phyloP scores from a whole-genome alignment of 163 green algal genomes.

The Scenedesmus sp. region DNA sequence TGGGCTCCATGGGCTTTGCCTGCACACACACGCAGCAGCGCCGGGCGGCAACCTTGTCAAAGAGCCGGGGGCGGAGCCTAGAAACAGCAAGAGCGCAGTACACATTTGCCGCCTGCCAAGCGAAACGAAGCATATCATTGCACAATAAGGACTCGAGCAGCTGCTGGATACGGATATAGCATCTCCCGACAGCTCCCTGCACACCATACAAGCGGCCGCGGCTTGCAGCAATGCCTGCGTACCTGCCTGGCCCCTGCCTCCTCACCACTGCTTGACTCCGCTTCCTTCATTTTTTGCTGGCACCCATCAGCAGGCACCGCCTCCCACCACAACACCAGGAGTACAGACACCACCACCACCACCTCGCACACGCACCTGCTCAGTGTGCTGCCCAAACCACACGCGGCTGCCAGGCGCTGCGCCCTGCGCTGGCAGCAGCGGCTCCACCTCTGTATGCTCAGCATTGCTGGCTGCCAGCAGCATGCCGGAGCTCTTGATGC shows the following conservation, averaged over 20 bases:
- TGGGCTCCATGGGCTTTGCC: slow-evolving; percentile 70
- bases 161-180: not conserved
- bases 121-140: not conserved
- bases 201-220: too few relatives aligned
- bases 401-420: slow-evolving; percentile 69
- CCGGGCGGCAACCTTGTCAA: not conserved
- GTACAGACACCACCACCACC: not conserved
- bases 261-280: not conserved
- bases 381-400: slow-evolving; percentile 61
- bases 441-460: slow-evolving; percentile 87
- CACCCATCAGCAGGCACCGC: too few relatives aligned
- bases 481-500: slow-evolving; percentile 91
- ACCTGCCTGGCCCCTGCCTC: not conserved
- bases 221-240: not conserved
- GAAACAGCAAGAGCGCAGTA: not conserved
- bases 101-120: too few relatives aligned
- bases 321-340: too few relatives aligned
- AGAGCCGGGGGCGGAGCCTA: not conserved
- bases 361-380: slow-evolving; percentile 62
- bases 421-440: slow-evolving; percentile 79
- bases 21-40: slow-evolving; percentile 30
- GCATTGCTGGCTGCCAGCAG: slow-evolving; percentile 86
- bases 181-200: not conserved
- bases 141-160: not conserved
- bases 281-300: too few relatives aligned